Percentiles rank a stretch among this genome's conserved stretches.
Evolutionary conservation across 768 basidiomycete species (phyloP).

Genomic region (Cubamyces sp.): DNA sequence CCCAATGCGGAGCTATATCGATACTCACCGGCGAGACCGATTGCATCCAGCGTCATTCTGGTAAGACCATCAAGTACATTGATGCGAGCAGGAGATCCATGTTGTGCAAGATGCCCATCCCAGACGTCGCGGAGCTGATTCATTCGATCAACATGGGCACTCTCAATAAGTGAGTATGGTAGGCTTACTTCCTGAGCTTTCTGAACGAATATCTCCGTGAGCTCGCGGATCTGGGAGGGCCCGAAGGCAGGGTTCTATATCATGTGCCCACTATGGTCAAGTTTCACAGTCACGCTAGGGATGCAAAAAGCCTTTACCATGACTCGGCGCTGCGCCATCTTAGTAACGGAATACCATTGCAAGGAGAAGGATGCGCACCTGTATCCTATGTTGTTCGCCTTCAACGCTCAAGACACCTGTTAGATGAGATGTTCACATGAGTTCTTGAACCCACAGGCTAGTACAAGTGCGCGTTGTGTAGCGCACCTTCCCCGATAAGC

Average conservation of each 20-base stretch:
- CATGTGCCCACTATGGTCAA: too few relatives aligned
- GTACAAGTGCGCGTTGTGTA: too few relatives aligned
- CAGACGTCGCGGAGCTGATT: conserved; percentile 30
- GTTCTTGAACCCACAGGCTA: too few relatives aligned
- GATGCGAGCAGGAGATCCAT: conserved; percentile 29
- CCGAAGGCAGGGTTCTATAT: conserved; percentile 76
- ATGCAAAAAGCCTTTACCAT: too few relatives aligned
- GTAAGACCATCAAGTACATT: conserved; percentile 40
- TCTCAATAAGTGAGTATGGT: neutral
- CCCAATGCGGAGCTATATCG: neutral
- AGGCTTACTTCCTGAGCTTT: conserved; percentile 52
- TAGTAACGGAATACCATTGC: too few relatives aligned
- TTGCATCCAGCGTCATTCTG: conserved; percentile 44
- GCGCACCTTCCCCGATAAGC: conserved; percentile 51
- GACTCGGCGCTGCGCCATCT: conserved; percentile 22
- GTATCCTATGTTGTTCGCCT: conserved; percentile 41
- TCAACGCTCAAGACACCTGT: too few relatives aligned
- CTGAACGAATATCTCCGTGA: conserved; percentile 59
- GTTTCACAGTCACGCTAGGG: too few relatives aligned
- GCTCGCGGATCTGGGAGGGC: conserved; percentile 55
- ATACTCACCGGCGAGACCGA: conserved; percentile 43
- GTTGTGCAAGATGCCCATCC: conserved; percentile 37
- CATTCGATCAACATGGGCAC: too few relatives aligned
- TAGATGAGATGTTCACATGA: too few relatives aligned
- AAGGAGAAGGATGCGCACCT: conserved; percentile 31